These are phyloP conservation scores for Clonostachys solani DNA, from an alignment of 2,329 filamentous ascomycete genomes.

Conservation along the genomic window DNA sequence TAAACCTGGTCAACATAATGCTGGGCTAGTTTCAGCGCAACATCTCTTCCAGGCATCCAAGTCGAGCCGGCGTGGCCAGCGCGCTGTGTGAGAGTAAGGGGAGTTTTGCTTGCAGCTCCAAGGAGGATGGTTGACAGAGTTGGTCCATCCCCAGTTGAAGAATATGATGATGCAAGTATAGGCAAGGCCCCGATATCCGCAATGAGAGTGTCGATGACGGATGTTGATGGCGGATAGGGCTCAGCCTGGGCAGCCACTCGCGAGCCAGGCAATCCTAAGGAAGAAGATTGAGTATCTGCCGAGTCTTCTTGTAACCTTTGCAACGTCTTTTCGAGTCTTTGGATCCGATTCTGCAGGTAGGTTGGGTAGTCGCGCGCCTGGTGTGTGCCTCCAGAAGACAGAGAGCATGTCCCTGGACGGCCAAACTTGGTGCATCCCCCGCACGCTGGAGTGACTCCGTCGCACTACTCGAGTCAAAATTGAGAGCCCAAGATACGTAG, in stretches of 20 bases:
- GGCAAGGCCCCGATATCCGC: conserved; percentile 15
- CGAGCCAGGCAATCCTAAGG: no score
- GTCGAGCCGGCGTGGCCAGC: no score
- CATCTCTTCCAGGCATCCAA: conserved; percentile 7
- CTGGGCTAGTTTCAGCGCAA: conserved; percentile 11
- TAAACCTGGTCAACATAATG: conserved; percentile 15
- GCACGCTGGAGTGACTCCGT: conserved; percentile 10
- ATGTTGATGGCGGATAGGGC: no score
- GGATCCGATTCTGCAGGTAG: conserved; percentile 10
- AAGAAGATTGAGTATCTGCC: background rate
- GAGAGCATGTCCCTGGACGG: conserved; percentile 11
- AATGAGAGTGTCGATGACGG: conserved; percentile 11
- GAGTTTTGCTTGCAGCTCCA: conserved; percentile 6
- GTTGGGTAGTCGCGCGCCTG: conserved; percentile 12
- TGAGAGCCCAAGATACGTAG: background rate
- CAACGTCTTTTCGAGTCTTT: conserved; percentile 5
- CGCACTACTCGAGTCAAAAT: conserved; percentile 4
- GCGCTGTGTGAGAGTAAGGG: background rate
- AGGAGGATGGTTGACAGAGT: conserved; percentile 12
- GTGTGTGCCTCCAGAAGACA: conserved; percentile 3
- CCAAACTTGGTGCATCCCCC: conserved; percentile 14
- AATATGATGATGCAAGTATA: conserved; percentile 8
- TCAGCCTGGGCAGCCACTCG: no score
- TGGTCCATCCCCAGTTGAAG: conserved; percentile 5
- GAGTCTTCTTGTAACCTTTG: background rate